A percentile compares a stretch with the other conserved stretches of the same genome.
These are phyloP conservation scores for Panaeolus papilionaceus DNA, from an alignment of 768 basidiomycete species.

Conservation along the genomic window DNA sequence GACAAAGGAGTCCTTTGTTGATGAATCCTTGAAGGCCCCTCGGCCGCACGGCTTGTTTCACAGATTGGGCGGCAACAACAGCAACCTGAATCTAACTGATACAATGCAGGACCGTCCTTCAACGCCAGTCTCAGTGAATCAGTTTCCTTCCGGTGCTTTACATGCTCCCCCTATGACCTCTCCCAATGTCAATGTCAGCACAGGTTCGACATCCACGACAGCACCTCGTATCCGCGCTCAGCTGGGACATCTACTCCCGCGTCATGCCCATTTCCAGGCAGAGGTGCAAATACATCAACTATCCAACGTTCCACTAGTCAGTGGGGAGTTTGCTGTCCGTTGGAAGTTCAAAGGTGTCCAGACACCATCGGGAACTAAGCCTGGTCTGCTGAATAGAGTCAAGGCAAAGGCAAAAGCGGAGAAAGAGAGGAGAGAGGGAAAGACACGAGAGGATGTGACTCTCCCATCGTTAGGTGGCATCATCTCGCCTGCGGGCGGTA, in stretches of 20 bases:
- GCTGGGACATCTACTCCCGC: slow-evolving; percentile 64
- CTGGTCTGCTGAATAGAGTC: slow-evolving; percentile 44
- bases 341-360: slow-evolving; percentile 75
- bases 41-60: slow-evolving; percentile 12
- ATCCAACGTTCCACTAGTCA: slow-evolving; percentile 72
- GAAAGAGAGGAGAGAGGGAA: slow-evolving; percentile 20
- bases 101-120: neutral
- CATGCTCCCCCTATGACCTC: slow-evolving; percentile 10
- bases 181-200: neutral
- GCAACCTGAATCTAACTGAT: slow-evolving; percentile 2
- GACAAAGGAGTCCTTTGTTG: slow-evolving; percentile 9
- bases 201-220: slow-evolving; percentile 22
- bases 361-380: slow-evolving; percentile 39
- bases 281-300: slow-evolving; percentile 69
- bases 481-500: neutral
- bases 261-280: slow-evolving; percentile 71
- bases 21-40: slow-evolving; percentile 4
- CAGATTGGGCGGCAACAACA: slow-evolving; percentile 13
- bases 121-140: neutral
- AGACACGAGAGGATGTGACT: slow-evolving; percentile 11
- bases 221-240: slow-evolving; percentile 56
- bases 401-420: slow-evolving; percentile 31
- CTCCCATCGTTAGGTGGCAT: slow-evolving; percentile 10
- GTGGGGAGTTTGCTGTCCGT: slow-evolving; percentile 70
- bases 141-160: slow-evolving; percentile 5